These are phyloP conservation scores for Trichoderma sp. DNA, from an alignment of 2,329 filamentous ascomycete species.

Conservation along the genomic window DNA sequence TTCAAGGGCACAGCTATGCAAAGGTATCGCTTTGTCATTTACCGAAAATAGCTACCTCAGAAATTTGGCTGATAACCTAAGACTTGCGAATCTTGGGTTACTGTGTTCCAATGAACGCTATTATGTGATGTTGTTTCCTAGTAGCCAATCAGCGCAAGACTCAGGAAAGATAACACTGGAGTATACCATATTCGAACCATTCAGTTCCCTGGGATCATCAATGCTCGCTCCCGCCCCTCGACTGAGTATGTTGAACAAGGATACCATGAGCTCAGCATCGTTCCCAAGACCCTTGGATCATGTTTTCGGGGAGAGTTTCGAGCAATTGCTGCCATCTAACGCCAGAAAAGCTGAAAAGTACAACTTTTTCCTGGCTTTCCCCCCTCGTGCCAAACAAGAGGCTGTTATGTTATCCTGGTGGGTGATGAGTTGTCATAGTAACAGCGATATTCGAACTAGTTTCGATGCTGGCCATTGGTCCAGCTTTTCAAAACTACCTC, in stretches of 20 bases:
- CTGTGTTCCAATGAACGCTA: slow-evolving; percentile 40
- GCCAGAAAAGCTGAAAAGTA: slow-evolving; percentile 29
- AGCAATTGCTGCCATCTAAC: slow-evolving; percentile 36
- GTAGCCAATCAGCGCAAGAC: slow-evolving; percentile 39
- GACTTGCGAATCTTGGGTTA: slow-evolving; percentile 43
- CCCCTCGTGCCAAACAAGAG: slow-evolving; percentile 42
- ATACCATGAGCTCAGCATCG: slow-evolving; percentile 14
- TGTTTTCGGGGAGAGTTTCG: slow-evolving; percentile 41
- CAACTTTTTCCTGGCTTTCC: slow-evolving; percentile 56
- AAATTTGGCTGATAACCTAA: slow-evolving; percentile 42
- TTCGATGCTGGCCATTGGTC: slow-evolving; percentile 52
- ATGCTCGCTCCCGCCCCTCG: slow-evolving; percentile 36
- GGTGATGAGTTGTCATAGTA: slow-evolving; percentile 46
- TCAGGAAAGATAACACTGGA: slow-evolving; percentile 38
- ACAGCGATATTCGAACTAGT: slow-evolving; percentile 50
- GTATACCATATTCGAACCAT: slow-evolving; percentile 46
- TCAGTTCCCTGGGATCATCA: slow-evolving; percentile 29
- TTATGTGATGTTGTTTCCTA: slow-evolving; percentile 48
- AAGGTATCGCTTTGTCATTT: slow-evolving; percentile 33
- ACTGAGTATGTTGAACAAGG: background rate
- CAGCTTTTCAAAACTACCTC: slow-evolving; percentile 43
- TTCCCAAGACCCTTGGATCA: slow-evolving; percentile 35
- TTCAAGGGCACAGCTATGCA: slow-evolving; percentile 30
- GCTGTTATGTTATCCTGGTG: slow-evolving; percentile 49
- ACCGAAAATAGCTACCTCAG: slow-evolving; percentile 33